Evolutionary conservation across 1,139 yeast genomes (phyloP).

Genomic region (Groenewaldozyma auringiensis): DNA sequence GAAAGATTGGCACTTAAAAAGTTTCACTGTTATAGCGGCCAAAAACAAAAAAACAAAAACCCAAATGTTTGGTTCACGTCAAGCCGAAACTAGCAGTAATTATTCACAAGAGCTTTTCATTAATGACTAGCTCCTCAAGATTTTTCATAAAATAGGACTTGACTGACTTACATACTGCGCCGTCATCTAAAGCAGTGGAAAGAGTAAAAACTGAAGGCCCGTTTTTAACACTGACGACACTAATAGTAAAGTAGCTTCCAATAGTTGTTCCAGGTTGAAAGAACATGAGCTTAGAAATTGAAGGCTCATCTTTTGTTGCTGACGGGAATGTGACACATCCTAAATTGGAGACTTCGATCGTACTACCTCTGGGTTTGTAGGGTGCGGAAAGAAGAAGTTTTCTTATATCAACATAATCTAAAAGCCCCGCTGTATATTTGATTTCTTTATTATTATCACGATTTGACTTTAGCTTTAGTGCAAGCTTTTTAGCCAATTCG

Average conservation of each 20-base stretch:
- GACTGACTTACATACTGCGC: background rate
- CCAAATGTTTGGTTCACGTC: too few species aligned
- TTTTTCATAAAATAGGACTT: background rate
- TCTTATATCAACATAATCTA: background rate
- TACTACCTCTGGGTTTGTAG: slow-evolving; percentile 4
- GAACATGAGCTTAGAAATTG: slow-evolving; percentile 2
- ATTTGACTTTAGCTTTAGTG: too few species aligned
- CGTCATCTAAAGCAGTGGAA: background rate
- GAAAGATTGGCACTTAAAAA: too few species aligned
- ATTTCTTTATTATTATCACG: background rate
- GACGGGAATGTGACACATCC: slow-evolving; percentile 1
- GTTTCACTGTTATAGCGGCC: too few species aligned
- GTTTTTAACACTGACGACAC: slow-evolving; percentile 4
- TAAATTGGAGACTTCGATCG: slow-evolving; percentile 4
- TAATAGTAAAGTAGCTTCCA: slow-evolving; percentile 4
- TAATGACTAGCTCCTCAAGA: background rate
- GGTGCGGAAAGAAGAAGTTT: slow-evolving; percentile 1
- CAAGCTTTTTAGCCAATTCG: slow-evolving; percentile 1
- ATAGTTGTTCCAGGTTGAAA: slow-evolving; percentile 4
- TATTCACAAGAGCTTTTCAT: too few species aligned
- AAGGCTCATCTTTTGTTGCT: slow-evolving; percentile 1
- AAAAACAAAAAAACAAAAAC: too few species aligned
- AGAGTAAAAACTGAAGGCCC: slow-evolving; percentile 4
- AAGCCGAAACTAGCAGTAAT: too few species aligned
- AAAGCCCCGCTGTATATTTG: slow-evolving; percentile 2